Evolutionary conservation across 106 monocot species (phyloP), one percentile per base, ranked within the genome.

Genomic region (Apostasia ramifera): DNA sequence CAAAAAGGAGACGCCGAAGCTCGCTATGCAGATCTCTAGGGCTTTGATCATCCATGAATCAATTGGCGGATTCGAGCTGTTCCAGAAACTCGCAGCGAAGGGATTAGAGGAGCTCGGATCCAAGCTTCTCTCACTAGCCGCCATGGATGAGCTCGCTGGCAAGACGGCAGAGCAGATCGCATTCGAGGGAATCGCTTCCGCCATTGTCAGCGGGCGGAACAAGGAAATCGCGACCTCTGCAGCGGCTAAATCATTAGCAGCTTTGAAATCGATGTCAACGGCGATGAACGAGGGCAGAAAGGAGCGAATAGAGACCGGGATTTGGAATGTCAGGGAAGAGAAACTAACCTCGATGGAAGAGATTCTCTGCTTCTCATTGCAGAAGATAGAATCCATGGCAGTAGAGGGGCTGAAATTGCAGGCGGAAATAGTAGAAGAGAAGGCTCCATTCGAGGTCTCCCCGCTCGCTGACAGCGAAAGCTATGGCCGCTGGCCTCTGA

Each of bases 121-220:
- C 1, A 73, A 81, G 53, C 80, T 95, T 1, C 47, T 59, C 1
- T 61, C 82, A 2, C 59, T 91, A 8, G n/a, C 69, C 1, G 47
- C 81, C 0, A 91, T 92, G 86, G 95, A 95, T 72, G 95, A 95
- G 47, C 67, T 89, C 38, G 67, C 57, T 70, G 91, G 91, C 8
- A 95, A 95, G 73, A 92, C 91, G 0, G 84, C 95, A 0, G 95
- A 92, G 82, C 95, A 95, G 48, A 79, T 89, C 8, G 95, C 95
- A 0, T 92, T 92, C 68, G 95, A 95, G 60, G 91, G 95, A 42
- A 84, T 95, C 14, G 95, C 95, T 5, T 74, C 84, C 8, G 86
- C 83, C 10, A 88, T 95, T 69, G 80, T 95, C 15, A 74, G 71
- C 44, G 89, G 88, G 8, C 60, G 91, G 77, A 89, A 74, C 82